Conservation (phyloP, 2,329 filamentous ascomycete genomes). For the Hypoxylon sp. region DNA sequence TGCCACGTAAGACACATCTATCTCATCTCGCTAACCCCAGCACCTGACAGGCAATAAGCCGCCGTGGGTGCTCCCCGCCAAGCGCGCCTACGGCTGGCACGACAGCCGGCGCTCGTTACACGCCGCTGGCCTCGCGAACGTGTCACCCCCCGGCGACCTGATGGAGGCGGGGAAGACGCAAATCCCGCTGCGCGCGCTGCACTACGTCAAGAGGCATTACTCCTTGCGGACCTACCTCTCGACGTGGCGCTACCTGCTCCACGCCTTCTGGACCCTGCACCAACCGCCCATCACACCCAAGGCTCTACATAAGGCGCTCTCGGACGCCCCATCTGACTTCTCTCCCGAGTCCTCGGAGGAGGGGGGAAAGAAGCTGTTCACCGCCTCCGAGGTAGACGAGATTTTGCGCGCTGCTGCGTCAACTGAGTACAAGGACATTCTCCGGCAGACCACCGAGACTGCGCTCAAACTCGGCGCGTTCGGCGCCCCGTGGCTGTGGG, state of each 20-base stretch:
- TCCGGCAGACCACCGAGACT: conserved; percentile 72
- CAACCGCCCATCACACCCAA: conserved; percentile 42
- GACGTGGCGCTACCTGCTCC: conserved; percentile 69
- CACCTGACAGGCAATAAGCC: conserved; percentile 75
- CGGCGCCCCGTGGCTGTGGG: conserved; percentile 83
- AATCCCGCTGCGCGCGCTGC: conserved; percentile 75
- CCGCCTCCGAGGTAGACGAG: conserved; percentile 64
- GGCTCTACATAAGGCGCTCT: conserved; percentile 39
- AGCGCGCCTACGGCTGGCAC: conserved; percentile 69
- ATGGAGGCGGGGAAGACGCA: conserved; percentile 61
- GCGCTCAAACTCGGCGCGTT: conserved; percentile 78
- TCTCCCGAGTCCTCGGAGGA: background rate
- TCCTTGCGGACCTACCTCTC: conserved; percentile 65
- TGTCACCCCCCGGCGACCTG: conserved; percentile 61
- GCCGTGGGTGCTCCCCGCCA: conserved; percentile 79
- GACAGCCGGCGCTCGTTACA: conserved; percentile 60
- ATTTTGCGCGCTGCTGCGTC: conserved; percentile 69
- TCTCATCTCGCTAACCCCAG: background rate
- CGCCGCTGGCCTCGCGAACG: conserved; percentile 57
- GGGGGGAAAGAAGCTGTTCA: conserved; percentile 61
- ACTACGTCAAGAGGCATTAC: conserved; percentile 74
- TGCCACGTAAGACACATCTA: conserved; percentile 5
- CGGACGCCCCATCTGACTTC: conserved; percentile 28
- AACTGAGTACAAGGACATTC: conserved; percentile 60
- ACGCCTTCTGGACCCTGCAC: conserved; percentile 69